Evolutionary conservation across 1,284 basidiomycete species (phyloP).

Genomic region (Ustanciosporium gigantosporum): DNA sequence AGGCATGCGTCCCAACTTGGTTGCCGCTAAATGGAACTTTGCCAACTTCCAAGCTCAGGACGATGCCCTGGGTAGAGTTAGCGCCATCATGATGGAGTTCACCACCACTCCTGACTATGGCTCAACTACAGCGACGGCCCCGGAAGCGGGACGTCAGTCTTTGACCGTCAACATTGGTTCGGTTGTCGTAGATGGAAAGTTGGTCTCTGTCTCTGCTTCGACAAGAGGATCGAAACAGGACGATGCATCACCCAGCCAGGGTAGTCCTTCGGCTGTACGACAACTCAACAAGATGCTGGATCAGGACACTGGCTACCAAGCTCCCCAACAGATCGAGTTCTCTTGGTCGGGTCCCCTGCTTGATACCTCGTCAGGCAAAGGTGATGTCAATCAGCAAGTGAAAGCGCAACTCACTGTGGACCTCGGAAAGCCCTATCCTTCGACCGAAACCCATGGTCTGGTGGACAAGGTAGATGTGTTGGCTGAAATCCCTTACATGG

Average conservation of each 20-base stretch:
- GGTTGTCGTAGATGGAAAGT: conserved; percentile 76
- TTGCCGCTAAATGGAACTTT: conserved; percentile 96
- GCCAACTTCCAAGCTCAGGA: conserved; percentile 72
- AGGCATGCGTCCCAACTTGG: conserved; percentile 93
- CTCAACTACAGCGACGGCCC: conserved; percentile 5
- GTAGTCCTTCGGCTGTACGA: conserved; percentile 69
- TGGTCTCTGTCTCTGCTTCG: conserved; percentile 69
- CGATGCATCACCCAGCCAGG: conserved; percentile 63
- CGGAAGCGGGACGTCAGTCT: conserved; percentile 17
- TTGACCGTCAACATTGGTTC: conserved; percentile 77
- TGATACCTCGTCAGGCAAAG: conserved; percentile 26
- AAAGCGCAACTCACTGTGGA: conserved; percentile 37
- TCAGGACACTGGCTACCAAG: conserved; percentile 79
- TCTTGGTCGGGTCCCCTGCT: conserved; percentile 77
- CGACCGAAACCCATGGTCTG: conserved; percentile 68
- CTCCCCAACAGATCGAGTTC: conserved; percentile 74
- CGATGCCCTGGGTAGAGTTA: conserved; percentile 68
- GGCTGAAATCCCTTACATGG: conserved; percentile 88
- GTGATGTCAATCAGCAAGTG: conserved; percentile 22
- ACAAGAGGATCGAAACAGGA: conserved; percentile 57
- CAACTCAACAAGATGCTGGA: conserved; percentile 70
- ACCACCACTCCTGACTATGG: conserved; percentile 68
- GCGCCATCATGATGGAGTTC: conserved; percentile 90
- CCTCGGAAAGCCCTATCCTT: conserved; percentile 49
- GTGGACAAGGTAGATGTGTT: conserved; percentile 97